Base-by-base conservation (phyloP, 805 yeast genomes). In the Ogataea thermomethanolica region DNA sequence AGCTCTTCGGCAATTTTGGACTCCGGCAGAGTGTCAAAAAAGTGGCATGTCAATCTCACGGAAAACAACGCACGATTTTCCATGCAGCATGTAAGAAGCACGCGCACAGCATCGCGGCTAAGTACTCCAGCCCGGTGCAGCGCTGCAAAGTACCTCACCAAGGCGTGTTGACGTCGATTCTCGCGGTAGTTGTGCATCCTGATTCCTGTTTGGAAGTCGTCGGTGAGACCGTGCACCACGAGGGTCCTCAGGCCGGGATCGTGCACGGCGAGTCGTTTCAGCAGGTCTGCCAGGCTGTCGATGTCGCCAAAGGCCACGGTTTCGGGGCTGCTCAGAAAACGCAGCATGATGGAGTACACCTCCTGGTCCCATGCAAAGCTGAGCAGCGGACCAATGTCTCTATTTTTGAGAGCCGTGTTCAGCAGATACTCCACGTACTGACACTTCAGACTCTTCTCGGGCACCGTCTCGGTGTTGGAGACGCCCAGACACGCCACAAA, bases 171-270 rank as follows among this genome's bases (percentile, higher is more conserved):
- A 10, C 64, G 62, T 55, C 89, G 71, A 50, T 81, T 82, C 36
- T 64, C 58, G 39, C 77, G 67, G 53, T 74, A 82, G 49, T 78
- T 77, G 46, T 80, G 77, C 5, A 67, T 49, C 53, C 88, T 95
- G 44, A 88, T 61, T 0, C 88, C 93, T 20, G 78, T 53, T 8
- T 71, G 67, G 11, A 84, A 69, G n/a, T 70, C 67, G 53, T 89
- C 96, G 11, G 84, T 48, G 2, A 82, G 39, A 11, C 73, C 65
- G 58, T 90, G 96, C 35, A 86, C 62, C 2, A 79, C 96, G 35
- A 86, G 61, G 1, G 78, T 73, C 17, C 54, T 53, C 2, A 72
- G 59, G 9, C 65, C 61, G 40, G 67, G 63, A 37, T 72, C 64
- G 17, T 63, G 57, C 8, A 49, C 54, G 21, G 55, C 49, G 20